These are phyloP conservation scores for Arthrobotrys iridis DNA, from an alignment of 2,329 filamentous ascomycete species.

Conservation along the genomic window DNA sequence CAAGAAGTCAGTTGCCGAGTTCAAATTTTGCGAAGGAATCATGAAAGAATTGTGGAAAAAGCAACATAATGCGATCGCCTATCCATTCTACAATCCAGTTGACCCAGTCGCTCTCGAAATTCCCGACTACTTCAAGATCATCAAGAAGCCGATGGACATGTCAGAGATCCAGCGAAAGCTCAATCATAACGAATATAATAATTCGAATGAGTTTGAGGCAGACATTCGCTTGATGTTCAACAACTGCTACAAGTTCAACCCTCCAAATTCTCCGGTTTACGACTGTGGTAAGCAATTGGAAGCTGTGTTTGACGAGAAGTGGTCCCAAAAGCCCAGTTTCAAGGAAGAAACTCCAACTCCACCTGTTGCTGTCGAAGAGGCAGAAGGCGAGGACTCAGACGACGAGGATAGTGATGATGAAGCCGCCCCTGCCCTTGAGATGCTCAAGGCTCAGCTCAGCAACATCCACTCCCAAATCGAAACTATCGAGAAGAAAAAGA, in stretches of 20 bases:
- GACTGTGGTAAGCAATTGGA: slow-evolving; percentile 77
- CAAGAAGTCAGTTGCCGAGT: slow-evolving; percentile 86
- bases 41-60: slow-evolving; percentile 79
- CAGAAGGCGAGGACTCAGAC: slow-evolving; percentile 70
- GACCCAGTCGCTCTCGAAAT: slow-evolving; percentile 95
- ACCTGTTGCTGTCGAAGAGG: slow-evolving; percentile 75
- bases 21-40: slow-evolving; percentile 88
- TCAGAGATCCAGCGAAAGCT: slow-evolving; percentile 83
- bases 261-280: slow-evolving; percentile 78
- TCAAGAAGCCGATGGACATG: slow-evolving; percentile 95
- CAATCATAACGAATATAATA: slow-evolving; percentile 79
- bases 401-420: slow-evolving; percentile 71
- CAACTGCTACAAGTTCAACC: slow-evolving; percentile 94
- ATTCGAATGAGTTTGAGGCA: slow-evolving; percentile 82
- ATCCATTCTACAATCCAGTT: slow-evolving; percentile 82
- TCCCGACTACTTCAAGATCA: slow-evolving; percentile 88
- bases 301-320: slow-evolving; percentile 77
- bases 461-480: slow-evolving; percentile 63
- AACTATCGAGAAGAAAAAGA: slow-evolving; percentile 69
- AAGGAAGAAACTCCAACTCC: slow-evolving; percentile 74
- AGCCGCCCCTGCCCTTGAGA: slow-evolving; percentile 74
- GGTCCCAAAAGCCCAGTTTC: slow-evolving; percentile 82
- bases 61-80: slow-evolving; percentile 74
- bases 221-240: slow-evolving; percentile 84
- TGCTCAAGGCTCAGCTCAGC: slow-evolving; percentile 74